Percentiles rank a stretch among this genome's conserved stretches.
Conservation (phyloP, 495 filamentous ascomycete species). For the Trichoderma erinaceum region DNA sequence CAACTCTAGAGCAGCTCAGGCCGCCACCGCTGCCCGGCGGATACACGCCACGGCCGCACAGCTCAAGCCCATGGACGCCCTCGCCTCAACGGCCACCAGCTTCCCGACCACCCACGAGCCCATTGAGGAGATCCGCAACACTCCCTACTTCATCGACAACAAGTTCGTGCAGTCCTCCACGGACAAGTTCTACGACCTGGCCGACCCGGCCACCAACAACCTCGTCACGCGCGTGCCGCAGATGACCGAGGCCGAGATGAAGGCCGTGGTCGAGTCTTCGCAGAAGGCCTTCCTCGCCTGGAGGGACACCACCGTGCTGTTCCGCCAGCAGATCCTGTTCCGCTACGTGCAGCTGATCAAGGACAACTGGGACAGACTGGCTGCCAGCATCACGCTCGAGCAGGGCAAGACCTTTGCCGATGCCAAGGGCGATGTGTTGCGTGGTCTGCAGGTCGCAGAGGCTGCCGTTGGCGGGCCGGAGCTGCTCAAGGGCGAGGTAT, state of each 20-base stretch:
- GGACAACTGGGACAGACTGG: conserved; percentile 91
- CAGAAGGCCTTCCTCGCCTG: conserved; percentile 85
- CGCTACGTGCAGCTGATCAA: conserved; percentile 86
- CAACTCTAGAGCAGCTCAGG: conserved; percentile 17
- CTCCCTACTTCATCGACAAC: conserved; percentile 89
- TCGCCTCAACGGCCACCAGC: conserved; percentile 56
- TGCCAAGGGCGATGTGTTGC: conserved; percentile 89
- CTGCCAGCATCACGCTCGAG: conserved; percentile 92
- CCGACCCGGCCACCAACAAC: conserved; percentile 96
- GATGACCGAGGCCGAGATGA: conserved; percentile 82
- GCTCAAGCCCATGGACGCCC: conserved; percentile 43
- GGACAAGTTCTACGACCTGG: conserved; percentile 79
- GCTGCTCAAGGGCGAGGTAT: conserved; percentile 85
- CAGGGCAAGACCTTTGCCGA: conserved; percentile 98
- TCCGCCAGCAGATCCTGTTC: conserved; percentile 95
- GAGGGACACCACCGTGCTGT: conserved; percentile 76
- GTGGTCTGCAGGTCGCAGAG: conserved; percentile 94
- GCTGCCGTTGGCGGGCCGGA: conserved; percentile 92
- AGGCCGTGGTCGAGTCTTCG: conserved; percentile 80
- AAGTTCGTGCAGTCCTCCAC: conserved; percentile 72
- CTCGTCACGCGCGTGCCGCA: conserved; percentile 97
- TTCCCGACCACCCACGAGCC: conserved; percentile 81
- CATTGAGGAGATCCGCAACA: conserved; percentile 68
- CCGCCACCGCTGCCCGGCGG: conserved; percentile 32
- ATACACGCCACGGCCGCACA: conserved; percentile 59